Evolutionary conservation across 2,329 filamentous ascomycete species (phyloP).

Genomic region (Aspergillus fructus): DNA sequence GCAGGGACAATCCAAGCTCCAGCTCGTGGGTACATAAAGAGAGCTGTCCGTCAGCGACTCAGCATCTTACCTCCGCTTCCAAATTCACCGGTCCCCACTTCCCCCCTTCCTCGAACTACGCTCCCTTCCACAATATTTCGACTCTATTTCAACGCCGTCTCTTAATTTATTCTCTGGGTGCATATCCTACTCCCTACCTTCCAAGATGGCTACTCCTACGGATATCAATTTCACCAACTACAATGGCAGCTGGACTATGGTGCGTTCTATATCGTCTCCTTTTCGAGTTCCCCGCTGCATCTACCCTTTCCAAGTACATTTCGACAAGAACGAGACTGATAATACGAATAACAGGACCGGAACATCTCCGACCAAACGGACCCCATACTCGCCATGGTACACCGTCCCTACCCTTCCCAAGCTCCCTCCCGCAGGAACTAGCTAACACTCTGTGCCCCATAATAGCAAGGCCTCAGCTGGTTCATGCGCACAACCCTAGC

Average conservation of each 20-base stretch:
- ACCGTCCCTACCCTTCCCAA: conserved; percentile 3
- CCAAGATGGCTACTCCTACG: conserved; percentile 69
- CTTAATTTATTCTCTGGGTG: not conserved
- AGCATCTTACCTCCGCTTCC: not conserved
- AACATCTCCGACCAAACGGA: conserved; percentile 68
- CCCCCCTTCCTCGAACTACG: not conserved
- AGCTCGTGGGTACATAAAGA: not conserved
- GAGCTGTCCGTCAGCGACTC: not conserved
- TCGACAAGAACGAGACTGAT: not conserved
- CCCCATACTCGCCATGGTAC: conserved; percentile 63
- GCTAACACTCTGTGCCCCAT: conserved; percentile 9
- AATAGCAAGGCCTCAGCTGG: conserved; percentile 67
- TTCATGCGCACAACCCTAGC: conserved; percentile 70
- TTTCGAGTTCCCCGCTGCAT: not conserved
- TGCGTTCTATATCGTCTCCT: conserved; percentile 41
- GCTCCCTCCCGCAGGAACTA: not conserved
- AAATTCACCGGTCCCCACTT: not conserved
- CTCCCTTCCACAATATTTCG: not conserved
- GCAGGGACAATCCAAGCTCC: not conserved
- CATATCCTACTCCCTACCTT: not conserved
- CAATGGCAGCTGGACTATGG: conserved; percentile 68
- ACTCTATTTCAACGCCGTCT: not conserved
- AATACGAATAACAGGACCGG: conserved; percentile 62
- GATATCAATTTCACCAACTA: conserved; percentile 67
- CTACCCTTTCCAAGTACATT: not conserved